These are phyloP conservation scores for Boletus fagicola DNA, from an alignment of 768 basidiomycete genomes.

Conservation along the genomic window DNA sequence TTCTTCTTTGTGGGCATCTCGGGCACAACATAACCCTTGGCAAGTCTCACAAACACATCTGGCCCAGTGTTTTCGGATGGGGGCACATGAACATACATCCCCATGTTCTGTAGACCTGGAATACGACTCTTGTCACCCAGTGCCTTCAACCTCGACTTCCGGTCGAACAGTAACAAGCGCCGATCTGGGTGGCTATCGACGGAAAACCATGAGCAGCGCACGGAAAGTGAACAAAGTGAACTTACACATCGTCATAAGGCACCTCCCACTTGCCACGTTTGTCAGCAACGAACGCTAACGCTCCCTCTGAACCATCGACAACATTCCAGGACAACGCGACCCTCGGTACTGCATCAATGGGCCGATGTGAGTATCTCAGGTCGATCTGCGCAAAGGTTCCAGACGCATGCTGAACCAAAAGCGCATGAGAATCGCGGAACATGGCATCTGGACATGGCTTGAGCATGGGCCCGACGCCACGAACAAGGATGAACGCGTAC, in stretches of 20 bases:
- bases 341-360: constrained; percentile 66
- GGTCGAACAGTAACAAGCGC: constrained; percentile 23
- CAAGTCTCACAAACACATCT: constrained; percentile 55
- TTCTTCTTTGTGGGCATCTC: constrained; percentile 37
- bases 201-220: background rate
- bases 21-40: constrained; percentile 55
- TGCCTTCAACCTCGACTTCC: constrained; percentile 45
- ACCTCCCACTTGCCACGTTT: constrained; percentile 53
- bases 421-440: constrained; percentile 66
- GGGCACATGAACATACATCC: constrained; percentile 39
- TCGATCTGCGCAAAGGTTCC: constrained; percentile 82
- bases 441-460: constrained; percentile 49
- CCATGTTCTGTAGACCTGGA: constrained; percentile 57
- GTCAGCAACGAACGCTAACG: constrained; percentile 66
- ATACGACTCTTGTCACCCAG: constrained; percentile 56
- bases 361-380: constrained; percentile 58
- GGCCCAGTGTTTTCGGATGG: constrained; percentile 26
- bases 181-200: constrained; percentile 37
- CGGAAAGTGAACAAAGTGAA: background rate
- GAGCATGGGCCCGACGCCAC: background rate
- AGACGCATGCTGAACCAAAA: constrained; percentile 72
- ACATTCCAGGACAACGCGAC: constrained; percentile 64
- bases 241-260: constrained; percentile 81
- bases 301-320: constrained; percentile 40
- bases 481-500: constrained; percentile 39